Base-by-base conservation (phyloP, 805 yeast species). In the Hanseniaspora mollemarum region DNA sequence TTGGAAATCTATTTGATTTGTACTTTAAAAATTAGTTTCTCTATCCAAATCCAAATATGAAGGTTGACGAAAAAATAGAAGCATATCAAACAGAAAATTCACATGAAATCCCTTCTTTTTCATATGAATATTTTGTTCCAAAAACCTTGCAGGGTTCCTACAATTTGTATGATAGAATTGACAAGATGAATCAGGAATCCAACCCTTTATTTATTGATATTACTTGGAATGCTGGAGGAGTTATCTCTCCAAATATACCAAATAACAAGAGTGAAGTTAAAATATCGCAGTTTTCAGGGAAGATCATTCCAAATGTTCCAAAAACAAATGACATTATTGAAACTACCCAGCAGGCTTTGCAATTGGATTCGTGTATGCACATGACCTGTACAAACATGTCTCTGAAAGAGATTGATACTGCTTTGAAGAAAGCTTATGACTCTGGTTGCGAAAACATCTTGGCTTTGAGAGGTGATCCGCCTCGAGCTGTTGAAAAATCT, bases 151-250 rank as follows among this genome's bases (percentile, higher is more conserved):
- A 92, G 66, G 98, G 98, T 63, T 92, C 90, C 22, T 95, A 87
- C 64, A 92, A 92, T 64, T 72, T 92, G 53, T 90, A 88, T 69
- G 97, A 92, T 65, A 75, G 98, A 63, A 90, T 92, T 88, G 97
- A 92, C 62, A 78, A 96, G 65, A 92, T 92, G 98, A 87, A 85
- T 66, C 86, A 84, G 56, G 72, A 87, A 59, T 59, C 69, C 2
- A 81, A 80, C 56, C 98, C 98, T 1, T 78, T 84, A 56, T 92
- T 92, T 66, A 80, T 92, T 53, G 98, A 92, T 63, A 84, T 92
- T 56, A 92, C 98, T 0, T 92, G 98, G 98, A 90, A 90, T 61
- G 98, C 98, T 2, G 98, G 98, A 37, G 97, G 97, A 5, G 74
- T 94, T 43, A 45, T 40, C 10, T 25, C 37, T 7, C 42, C 46